These are phyloP conservation scores for Blastobotrys capitulatus DNA, from an alignment of 1,139 yeast species.

Conservation along the genomic window DNA sequence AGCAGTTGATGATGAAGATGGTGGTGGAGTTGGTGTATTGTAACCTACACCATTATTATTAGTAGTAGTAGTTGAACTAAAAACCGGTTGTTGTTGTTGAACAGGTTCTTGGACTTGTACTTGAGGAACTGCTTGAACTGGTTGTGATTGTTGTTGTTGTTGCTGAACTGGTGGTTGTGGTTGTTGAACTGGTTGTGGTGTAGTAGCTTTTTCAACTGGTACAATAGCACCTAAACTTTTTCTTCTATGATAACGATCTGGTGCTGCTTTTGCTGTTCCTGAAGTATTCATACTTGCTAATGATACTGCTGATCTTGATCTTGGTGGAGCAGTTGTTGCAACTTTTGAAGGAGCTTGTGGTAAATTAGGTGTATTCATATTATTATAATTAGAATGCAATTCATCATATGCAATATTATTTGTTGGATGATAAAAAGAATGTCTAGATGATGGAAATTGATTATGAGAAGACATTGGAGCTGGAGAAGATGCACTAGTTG, in stretches of 20 bases:
- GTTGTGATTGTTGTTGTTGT: conserved; percentile 8
- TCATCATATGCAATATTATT: conserved; percentile 2
- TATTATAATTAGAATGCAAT: not conserved
- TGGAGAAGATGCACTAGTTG: not conserved
- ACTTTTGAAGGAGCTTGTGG: not conserved
- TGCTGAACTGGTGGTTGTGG: not conserved
- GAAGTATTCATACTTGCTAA: not conserved
- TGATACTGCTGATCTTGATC: conserved; percentile 6
- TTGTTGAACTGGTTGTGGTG: not conserved
- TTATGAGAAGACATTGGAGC: not conserved
- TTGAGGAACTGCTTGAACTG: not conserved
- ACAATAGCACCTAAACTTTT: conserved; percentile 16
- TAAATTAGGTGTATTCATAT: not conserved
- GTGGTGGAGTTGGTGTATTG: not conserved
- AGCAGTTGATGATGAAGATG: conserved; percentile 1
- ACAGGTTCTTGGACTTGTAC: not conserved
- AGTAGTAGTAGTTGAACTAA: not conserved
- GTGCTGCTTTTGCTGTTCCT: conserved; percentile 11
- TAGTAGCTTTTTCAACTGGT: conserved; percentile 11
- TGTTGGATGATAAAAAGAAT: conserved; percentile 1
- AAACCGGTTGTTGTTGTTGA: not conserved
- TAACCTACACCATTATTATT: not conserved
- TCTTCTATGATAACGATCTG: conserved; percentile 31
- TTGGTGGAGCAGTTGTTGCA: conserved; percentile 4
- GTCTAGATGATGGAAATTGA: conserved; percentile 2